Evolutionary conservation across 495 filamentous ascomycete species (phyloP).

Genomic region (Penicillium crystallinum): DNA sequence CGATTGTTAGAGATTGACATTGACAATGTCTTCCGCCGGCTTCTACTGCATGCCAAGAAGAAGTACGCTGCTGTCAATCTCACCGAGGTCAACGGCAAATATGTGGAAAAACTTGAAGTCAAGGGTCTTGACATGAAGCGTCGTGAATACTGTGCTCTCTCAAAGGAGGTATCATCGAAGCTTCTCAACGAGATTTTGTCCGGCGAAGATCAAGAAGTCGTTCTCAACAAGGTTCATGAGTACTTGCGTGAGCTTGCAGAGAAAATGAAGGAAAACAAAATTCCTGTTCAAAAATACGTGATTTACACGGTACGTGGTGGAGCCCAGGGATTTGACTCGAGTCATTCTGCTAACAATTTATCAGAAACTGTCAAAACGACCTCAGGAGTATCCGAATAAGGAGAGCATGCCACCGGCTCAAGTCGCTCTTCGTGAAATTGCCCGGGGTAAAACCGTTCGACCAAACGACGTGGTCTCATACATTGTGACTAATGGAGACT

Average conservation of each 20-base stretch:
- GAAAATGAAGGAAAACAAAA: constrained; percentile 72
- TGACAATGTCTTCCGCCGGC: constrained; percentile 91
- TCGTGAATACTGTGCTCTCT: constrained; percentile 90
- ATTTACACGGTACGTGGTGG: constrained; percentile 68
- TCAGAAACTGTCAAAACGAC: constrained; percentile 85
- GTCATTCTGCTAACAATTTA: constrained; percentile 7
- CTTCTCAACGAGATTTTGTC: constrained; percentile 89
- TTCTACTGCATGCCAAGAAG: constrained; percentile 95
- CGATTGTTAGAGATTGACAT: constrained; percentile 93
- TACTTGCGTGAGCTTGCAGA: constrained; percentile 75
- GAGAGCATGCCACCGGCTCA: constrained; percentile 97
- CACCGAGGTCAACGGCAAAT: constrained; percentile 83
- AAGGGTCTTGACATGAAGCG: constrained; percentile 98
- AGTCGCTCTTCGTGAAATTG: constrained; percentile 83
- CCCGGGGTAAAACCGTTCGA: constrained; percentile 78
- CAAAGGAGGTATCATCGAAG: constrained; percentile 80
- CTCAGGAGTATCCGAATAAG: constrained; percentile 86
- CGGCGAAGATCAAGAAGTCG: constrained; percentile 84
- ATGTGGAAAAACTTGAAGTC: constrained; percentile 89
- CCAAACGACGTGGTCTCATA: constrained; percentile 95
- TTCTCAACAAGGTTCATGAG: constrained; percentile 85
- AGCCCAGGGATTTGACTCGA: neutral
- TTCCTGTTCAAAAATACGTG: constrained; percentile 82
- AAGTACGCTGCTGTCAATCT: constrained; percentile 98
- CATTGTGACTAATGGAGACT: constrained; percentile 77